These are phyloP conservation scores for Geotrichum histeridarum DNA, from an alignment of 1,139 yeast species.

Conservation along the genomic window DNA sequence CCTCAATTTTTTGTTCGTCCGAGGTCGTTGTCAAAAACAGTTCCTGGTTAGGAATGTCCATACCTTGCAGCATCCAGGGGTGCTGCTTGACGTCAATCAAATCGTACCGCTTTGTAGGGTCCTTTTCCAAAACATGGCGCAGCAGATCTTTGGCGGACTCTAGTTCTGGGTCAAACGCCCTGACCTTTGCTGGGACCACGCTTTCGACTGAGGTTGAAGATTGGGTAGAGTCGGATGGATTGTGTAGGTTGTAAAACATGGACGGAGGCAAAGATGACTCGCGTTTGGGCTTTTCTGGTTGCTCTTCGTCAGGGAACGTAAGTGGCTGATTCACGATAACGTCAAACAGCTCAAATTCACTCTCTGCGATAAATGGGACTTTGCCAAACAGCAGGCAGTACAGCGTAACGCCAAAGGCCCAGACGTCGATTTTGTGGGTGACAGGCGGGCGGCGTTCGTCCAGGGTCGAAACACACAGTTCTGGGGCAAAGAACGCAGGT, in stretches of 20 bases:
- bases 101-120: slow-evolving; percentile 64
- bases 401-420: slow-evolving; percentile 95
- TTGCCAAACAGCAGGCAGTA: slow-evolving; percentile 84
- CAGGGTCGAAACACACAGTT: slow-evolving; percentile 46
- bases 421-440: slow-evolving; percentile 78
- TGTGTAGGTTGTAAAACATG: slow-evolving; percentile 19
- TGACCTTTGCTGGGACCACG: slow-evolving; percentile 25
- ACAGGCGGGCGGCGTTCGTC: slow-evolving; percentile 45
- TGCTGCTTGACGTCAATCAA: slow-evolving; percentile 73
- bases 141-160: slow-evolving; percentile 60
- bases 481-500: slow-evolving; percentile 82
- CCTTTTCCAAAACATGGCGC: slow-evolving; percentile 57
- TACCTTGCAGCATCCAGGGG: slow-evolving; percentile 65
- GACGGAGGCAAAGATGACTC: slow-evolving; percentile 9
- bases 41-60: slow-evolving; percentile 44
- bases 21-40: slow-evolving; percentile 35
- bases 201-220: slow-evolving; percentile 25
- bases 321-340: slow-evolving; percentile 66
- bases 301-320: slow-evolving; percentile 50
- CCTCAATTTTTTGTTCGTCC: slow-evolving; percentile 45
- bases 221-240: slow-evolving; percentile 1
- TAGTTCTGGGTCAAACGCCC: slow-evolving; percentile 29
- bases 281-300: slow-evolving; percentile 7
- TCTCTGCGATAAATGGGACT: slow-evolving; percentile 85
- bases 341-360: slow-evolving; percentile 79